Evolutionary conservation across 2,329 filamentous ascomycete species (phyloP).

Genomic region (Ophiostoma sp.): DNA sequence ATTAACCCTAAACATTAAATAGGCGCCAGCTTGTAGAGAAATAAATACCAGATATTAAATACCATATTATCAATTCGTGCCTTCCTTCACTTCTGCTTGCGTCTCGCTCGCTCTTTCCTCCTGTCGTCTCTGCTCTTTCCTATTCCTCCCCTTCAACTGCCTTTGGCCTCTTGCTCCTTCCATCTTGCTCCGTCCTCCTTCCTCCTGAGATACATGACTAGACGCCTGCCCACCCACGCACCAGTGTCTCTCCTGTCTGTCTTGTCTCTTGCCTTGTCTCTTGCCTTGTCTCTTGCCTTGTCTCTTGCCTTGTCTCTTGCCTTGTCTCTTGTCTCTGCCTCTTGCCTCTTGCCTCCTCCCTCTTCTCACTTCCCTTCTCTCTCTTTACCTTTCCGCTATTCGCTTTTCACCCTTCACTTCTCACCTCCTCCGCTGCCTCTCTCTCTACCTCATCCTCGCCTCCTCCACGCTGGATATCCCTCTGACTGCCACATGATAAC

Average conservation of each 20-base stretch:
- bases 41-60: not conserved
- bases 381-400: not conserved
- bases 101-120: not conserved
- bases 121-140: not conserved
- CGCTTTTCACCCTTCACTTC: not conserved
- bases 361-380: not conserved
- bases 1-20: not conserved
- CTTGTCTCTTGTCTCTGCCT: not conserved
- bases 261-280: constrained; percentile 3
- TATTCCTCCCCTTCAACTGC: not conserved
- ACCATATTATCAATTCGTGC: not conserved
- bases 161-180: constrained; percentile 3
- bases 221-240: constrained; percentile 20
- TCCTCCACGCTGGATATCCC: not conserved
- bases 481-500: not conserved
- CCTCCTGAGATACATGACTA: constrained; percentile 23
- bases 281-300: not conserved
- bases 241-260: constrained; percentile 5
- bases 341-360: not conserved
- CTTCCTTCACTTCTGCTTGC: not conserved
- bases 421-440: not conserved
- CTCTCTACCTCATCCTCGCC: not conserved
- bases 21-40: not conserved
- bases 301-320: not conserved
- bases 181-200: not conserved